These are phyloP conservation scores for Cairneyella variabilis DNA, from an alignment of 495 filamentous ascomycete genomes.

Conservation along the genomic window DNA sequence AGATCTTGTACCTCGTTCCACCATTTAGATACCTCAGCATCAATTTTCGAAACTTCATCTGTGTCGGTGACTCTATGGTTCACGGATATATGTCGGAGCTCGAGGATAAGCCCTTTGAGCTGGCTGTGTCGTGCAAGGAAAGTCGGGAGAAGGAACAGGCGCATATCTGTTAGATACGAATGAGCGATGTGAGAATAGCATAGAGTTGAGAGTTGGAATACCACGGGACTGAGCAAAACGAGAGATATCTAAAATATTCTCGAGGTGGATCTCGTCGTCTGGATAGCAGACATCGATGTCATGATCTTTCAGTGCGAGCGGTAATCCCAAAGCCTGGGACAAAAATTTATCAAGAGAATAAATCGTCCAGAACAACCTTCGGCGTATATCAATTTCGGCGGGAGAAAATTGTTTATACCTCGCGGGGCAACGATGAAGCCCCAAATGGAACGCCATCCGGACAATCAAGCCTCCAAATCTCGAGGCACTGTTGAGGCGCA, in stretches of 20 bases:
- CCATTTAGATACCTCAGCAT: conserved; percentile 18
- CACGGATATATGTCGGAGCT: conserved; percentile 15
- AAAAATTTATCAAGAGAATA: conserved; percentile 47
- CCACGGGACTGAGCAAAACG: not conserved
- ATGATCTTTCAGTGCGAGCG: conserved; percentile 47
- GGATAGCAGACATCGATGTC: conserved; percentile 52
- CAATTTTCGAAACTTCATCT: conserved; percentile 13
- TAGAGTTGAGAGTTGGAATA: not conserved
- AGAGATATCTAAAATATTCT: not conserved
- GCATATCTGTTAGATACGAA: not conserved
- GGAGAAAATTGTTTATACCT: conserved; percentile 37
- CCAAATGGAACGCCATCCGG: conserved; percentile 44
- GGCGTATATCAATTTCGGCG: conserved; percentile 36
- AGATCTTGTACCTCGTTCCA: conserved; percentile 18
- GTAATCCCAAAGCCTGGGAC: conserved; percentile 44
- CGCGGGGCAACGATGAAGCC: conserved; percentile 45
- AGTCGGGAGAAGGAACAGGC: conserved; percentile 1
- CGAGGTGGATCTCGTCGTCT: conserved; percentile 27
- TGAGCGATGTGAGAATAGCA: not conserved
- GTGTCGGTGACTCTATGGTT: conserved; percentile 5
- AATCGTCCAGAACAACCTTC: conserved; percentile 47
- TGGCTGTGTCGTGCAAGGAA: conserved; percentile 8
- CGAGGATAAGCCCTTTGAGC: conserved; percentile 16
- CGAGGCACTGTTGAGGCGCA: conserved; percentile 46
- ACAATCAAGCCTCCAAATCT: conserved; percentile 42